Evolutionary conservation across 2,329 filamentous ascomycete species (phyloP).

Genomic region (Neurospora sp.): DNA sequence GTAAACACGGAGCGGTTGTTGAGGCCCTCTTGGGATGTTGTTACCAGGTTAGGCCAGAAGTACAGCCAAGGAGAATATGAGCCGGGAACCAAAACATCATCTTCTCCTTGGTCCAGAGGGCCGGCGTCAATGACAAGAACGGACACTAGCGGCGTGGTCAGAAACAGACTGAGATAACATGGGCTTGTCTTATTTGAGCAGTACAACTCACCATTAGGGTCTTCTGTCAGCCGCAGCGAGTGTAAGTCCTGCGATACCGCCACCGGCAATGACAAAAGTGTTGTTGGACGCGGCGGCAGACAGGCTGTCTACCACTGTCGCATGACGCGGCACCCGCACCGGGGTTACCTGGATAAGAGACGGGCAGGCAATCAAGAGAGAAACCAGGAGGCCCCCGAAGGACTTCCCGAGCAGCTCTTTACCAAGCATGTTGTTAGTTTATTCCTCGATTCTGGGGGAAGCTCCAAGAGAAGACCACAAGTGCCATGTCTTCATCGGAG

Average conservation of each 20-base stretch:
- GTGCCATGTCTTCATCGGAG: neutral
- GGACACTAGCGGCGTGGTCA: conserved; percentile 10
- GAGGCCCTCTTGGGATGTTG: conserved; percentile 18
- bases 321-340: conserved; percentile 9
- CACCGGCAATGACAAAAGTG: conserved; percentile 21
- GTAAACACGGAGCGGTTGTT: conserved; percentile 15
- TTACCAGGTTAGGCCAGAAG: conserved; percentile 20
- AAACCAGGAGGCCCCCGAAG: conserved; percentile 2
- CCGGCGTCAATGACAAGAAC: conserved; percentile 22
- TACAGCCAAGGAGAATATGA: conserved; percentile 20
- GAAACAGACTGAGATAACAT: neutral
- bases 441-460: neutral
- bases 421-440: neutral
- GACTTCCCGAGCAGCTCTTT: neutral
- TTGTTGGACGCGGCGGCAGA: conserved; percentile 12
- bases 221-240: conserved; percentile 21
- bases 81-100: conserved; percentile 22
- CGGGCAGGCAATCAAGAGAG: conserved; percentile 3
- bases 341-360: neutral
- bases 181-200: neutral
- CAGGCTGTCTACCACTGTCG: conserved; percentile 9
- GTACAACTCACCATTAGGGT: conserved; percentile 13
- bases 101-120: conserved; percentile 18
- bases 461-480: neutral
- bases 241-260: conserved; percentile 19